A percentile compares a stretch with the other conserved stretches of the same genome.
phyloP scores from a whole-genome alignment of 495 filamentous ascomycete genomes.

The Trichoderma virens region DNA sequence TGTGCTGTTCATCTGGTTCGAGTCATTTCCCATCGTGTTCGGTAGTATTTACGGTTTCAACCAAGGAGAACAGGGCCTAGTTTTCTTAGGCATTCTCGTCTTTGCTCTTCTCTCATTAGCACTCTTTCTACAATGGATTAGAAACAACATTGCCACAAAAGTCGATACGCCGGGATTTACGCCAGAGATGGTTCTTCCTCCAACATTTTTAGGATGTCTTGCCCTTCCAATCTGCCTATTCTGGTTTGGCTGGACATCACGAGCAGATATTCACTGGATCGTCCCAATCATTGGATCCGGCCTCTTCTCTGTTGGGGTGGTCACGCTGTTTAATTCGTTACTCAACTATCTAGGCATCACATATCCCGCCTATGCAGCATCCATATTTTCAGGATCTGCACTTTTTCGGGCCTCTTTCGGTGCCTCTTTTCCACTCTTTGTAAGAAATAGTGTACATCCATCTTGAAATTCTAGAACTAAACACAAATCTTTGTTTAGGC shows the following conservation, averaged over 20 bases:
- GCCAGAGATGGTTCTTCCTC: constrained; percentile 23
- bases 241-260: constrained; percentile 43
- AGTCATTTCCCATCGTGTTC: constrained; percentile 70
- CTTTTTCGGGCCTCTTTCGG: constrained; percentile 39
- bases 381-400: constrained; percentile 39
- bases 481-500: constrained; percentile 29
- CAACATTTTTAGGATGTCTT: constrained; percentile 31
- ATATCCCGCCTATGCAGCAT: constrained; percentile 36
- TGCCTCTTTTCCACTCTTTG: constrained; percentile 40
- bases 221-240: constrained; percentile 39
- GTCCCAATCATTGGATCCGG: constrained; percentile 39
- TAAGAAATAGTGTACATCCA: constrained; percentile 15
- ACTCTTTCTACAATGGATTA: constrained; percentile 25
- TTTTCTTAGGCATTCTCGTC: constrained; percentile 26
- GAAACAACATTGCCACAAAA: constrained; percentile 3
- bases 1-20: constrained; percentile 77
- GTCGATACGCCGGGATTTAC: constrained; percentile 15
- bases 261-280: constrained; percentile 35
- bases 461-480: constrained; percentile 31
- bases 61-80: constrained; percentile 24
- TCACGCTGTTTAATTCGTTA: constrained; percentile 48
- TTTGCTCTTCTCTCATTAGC: constrained; percentile 17
- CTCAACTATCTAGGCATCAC: constrained; percentile 33
- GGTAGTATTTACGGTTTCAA: constrained; percentile 55
- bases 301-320: constrained; percentile 45